phyloP scores from a whole-genome alignment of 257 asterid genomes.

The Osmanthus fragrans region DNA sequence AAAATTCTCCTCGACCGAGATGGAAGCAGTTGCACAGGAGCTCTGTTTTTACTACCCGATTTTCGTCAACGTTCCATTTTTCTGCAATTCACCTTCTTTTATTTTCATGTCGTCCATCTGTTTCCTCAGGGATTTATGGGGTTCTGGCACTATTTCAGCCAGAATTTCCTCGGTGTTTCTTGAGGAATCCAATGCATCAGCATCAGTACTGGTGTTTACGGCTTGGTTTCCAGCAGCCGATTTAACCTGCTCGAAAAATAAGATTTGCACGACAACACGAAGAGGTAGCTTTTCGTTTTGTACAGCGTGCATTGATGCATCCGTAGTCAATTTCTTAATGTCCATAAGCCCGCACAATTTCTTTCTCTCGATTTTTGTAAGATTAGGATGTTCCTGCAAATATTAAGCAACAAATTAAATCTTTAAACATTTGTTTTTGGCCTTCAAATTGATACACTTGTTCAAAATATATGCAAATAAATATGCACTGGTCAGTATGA shows the following conservation, averaged over 20 bases:
- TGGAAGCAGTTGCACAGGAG: conserved; percentile 69
- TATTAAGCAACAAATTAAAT: neutral
- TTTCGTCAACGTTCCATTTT: conserved; percentile 40
- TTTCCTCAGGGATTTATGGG: conserved; percentile 44
- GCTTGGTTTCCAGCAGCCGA: conserved; percentile 49
- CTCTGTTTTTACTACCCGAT: conserved; percentile 55
- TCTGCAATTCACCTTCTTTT: conserved; percentile 43
- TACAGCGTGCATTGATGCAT: conserved; percentile 85
- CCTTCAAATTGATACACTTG: neutral
- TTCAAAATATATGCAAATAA: neutral
- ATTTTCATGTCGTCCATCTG: conserved; percentile 53
- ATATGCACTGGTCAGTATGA: no score
- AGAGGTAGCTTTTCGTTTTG: conserved; percentile 88
- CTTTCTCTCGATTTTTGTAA: conserved; percentile 73
- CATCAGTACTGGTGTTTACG: conserved; percentile 30
- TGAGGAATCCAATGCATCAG: conserved; percentile 37
- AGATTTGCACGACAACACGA: conserved; percentile 78
- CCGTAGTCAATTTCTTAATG: conserved; percentile 62
- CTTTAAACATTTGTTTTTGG: neutral
- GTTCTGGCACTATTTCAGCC: conserved; percentile 41
- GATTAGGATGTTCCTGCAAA: conserved; percentile 56
- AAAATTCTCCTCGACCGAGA: conserved; percentile 86
- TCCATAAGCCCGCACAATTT: conserved; percentile 73
- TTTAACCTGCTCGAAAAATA: conserved; percentile 72
- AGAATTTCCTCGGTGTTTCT: conserved; percentile 43